These are phyloP conservation scores for Eucalyptus marginata DNA, from an alignment of 345 rosid genomes.

Conservation along the genomic window DNA sequence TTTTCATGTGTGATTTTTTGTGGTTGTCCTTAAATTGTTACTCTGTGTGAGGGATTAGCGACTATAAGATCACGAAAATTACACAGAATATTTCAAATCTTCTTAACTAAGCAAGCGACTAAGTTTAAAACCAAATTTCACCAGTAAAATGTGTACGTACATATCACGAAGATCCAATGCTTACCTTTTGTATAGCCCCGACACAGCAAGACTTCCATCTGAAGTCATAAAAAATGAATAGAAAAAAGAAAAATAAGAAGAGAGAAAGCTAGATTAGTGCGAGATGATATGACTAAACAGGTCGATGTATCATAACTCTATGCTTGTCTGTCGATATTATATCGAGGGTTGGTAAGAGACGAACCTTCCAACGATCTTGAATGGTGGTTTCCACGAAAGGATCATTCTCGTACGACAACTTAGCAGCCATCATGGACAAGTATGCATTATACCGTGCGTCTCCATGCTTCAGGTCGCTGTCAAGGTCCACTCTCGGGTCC, in stretches of 20 bases:
- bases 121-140: not conserved
- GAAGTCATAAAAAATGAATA: not conserved
- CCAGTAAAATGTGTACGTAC: not conserved
- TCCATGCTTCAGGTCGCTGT: conserved; percentile 6
- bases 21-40: not conserved
- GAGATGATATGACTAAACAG: not conserved
- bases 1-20: not conserved
- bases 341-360: not conserved
- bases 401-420: conserved; percentile 34
- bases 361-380: conserved; percentile 28
- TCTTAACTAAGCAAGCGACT: not conserved
- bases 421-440: conserved; percentile 46
- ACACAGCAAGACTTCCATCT: not conserved
- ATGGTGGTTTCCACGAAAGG: conserved; percentile 14
- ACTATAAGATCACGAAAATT: not conserved
- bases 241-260: not conserved
- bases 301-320: not conserved
- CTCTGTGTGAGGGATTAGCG: not conserved
- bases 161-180: not conserved
- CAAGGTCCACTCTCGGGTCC: conserved; percentile 34
- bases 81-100: not conserved
- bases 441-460: conserved; percentile 20
- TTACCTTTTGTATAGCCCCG: not conserved
- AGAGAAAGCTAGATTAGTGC: not conserved
- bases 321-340: not conserved